Percentiles rank a stretch among this genome's conserved stretches.
These are phyloP conservation scores for Blepharisma japonicum DNA, from an alignment of 73 alveolate genomes.

Conservation along the genomic window DNA sequence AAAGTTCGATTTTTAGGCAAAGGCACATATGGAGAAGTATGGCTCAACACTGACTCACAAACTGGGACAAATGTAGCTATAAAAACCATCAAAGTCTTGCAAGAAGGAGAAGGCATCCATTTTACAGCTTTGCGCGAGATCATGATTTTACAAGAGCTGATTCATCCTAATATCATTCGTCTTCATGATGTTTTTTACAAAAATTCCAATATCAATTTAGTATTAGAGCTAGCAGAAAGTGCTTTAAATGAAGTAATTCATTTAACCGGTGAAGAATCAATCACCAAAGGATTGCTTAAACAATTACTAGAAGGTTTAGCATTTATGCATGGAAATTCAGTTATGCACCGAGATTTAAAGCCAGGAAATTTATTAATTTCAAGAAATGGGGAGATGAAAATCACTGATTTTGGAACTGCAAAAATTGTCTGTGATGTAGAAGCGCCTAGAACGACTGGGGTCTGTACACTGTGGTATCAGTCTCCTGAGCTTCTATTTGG, in stretches of 20 bases:
- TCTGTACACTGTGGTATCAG: slow-evolving; percentile 73
- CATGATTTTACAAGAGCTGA: slow-evolving; percentile 54
- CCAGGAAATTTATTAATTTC: slow-evolving; percentile 75
- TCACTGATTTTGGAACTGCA: slow-evolving; percentile 88
- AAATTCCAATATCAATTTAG: slow-evolving; percentile 47
- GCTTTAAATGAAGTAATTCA: slow-evolving; percentile 52
- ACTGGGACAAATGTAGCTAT: neutral
- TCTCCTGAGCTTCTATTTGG: slow-evolving; percentile 93
- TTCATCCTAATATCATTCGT: slow-evolving; percentile 61
- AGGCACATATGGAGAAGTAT: slow-evolving; percentile 32
- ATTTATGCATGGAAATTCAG: slow-evolving; percentile 62
- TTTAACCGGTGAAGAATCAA: slow-evolving; percentile 48
- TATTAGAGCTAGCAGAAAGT: slow-evolving; percentile 61
- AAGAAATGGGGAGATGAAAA: slow-evolving; percentile 59
- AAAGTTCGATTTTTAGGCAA: slow-evolving; percentile 1
- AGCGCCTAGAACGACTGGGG: slow-evolving; percentile 57
- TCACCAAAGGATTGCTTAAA: slow-evolving; percentile 53
- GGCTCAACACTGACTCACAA: neutral
- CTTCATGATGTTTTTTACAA: slow-evolving; percentile 44
- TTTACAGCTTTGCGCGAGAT: slow-evolving; percentile 70
- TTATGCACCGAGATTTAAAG: slow-evolving; percentile 90
- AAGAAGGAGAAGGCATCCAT: slow-evolving; percentile 55
- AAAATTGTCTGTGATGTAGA: slow-evolving; percentile 57
- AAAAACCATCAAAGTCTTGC: slow-evolving; percentile 11
- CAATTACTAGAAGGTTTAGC: slow-evolving; percentile 74